Percentiles rank a stretch among this genome's conserved stretches.
Evolutionary conservation across 768 basidiomycete genomes (phyloP).

Genomic region (Rubroboletus satanas): DNA sequence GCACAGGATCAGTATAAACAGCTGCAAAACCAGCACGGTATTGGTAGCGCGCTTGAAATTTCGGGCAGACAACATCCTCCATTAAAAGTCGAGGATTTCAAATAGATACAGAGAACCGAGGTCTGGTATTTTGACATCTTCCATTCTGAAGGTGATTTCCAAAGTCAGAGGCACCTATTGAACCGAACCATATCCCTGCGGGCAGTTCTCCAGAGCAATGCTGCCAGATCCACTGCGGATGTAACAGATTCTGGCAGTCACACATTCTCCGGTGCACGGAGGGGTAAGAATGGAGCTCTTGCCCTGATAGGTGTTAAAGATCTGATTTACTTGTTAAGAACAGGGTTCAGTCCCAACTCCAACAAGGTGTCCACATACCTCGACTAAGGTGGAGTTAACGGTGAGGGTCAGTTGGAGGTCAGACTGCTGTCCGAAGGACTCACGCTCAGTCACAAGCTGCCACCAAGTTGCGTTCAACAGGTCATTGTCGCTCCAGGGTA

Average conservation of each 20-base stretch:
- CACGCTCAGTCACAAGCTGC: constrained; percentile 75
- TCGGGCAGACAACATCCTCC: not conserved
- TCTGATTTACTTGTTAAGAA: constrained; percentile 33
- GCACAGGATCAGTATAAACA: not conserved
- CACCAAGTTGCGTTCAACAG: constrained; percentile 82
- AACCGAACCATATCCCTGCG: constrained; percentile 61
- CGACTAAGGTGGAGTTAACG: constrained; percentile 49
- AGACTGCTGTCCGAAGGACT: constrained; percentile 16
- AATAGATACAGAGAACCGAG: not conserved
- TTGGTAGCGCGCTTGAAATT: not conserved
- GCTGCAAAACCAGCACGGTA: not conserved
- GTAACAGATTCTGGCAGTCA: constrained; percentile 69
- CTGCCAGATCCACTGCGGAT: constrained; percentile 70
- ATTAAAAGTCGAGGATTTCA: not conserved
- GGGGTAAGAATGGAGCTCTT: constrained; percentile 56
- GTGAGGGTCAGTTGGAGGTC: not conserved
- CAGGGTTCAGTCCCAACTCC: not conserved
- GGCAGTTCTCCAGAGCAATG: constrained; percentile 58
- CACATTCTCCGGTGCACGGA: constrained; percentile 59
- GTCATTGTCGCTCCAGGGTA: constrained; percentile 57
- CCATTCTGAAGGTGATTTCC: not conserved
- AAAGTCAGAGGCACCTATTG: constrained; percentile 29
- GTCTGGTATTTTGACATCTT: not conserved
- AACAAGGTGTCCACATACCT: constrained; percentile 36
- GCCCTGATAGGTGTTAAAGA: constrained; percentile 68